Percentiles rank a stretch among this genome's conserved stretches.
These are phyloP conservation scores for Colletotrichum nymphaeae DNA, from an alignment of 2,329 filamentous ascomycete genomes.

Conservation along the genomic window DNA sequence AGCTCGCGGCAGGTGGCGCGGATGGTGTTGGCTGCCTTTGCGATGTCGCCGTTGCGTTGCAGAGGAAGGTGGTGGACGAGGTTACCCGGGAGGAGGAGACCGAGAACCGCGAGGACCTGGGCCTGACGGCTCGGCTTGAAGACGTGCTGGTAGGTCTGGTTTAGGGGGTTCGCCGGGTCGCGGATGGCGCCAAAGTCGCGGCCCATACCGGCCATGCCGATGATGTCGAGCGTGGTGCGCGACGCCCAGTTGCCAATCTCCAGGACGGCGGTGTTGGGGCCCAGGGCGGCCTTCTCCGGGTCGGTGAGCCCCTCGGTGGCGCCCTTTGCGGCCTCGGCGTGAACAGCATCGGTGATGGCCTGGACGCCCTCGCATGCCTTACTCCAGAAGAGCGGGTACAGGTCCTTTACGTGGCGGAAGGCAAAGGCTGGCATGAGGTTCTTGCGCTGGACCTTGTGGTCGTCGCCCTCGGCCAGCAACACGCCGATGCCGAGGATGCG, in stretches of 20 bases:
- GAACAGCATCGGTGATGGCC: constrained; percentile 63
- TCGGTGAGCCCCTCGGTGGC: constrained; percentile 42
- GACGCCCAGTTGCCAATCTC: constrained; percentile 71
- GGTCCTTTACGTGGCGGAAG: constrained; percentile 86
- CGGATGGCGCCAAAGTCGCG: constrained; percentile 75
- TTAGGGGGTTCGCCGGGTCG: constrained; percentile 70
- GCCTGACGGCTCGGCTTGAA: constrained; percentile 65
- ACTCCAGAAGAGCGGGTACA: constrained; percentile 86
- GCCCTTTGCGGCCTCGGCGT: constrained; percentile 43
- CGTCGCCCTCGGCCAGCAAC: constrained; percentile 88
- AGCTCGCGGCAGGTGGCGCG: constrained; percentile 75
- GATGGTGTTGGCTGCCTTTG: constrained; percentile 67
- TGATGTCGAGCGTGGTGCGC: constrained; percentile 79
- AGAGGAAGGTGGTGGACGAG: constrained; percentile 74
- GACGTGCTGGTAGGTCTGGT: constrained; percentile 64
- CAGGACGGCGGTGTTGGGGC: constrained; percentile 54
- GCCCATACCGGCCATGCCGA: constrained; percentile 78
- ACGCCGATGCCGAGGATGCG: constrained; percentile 77
- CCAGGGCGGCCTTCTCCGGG: constrained; percentile 38
- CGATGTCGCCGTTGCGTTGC: constrained; percentile 75
- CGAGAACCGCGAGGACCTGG: constrained; percentile 67
- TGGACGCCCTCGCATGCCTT: constrained; percentile 77
- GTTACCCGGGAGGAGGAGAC: constrained; percentile 71
- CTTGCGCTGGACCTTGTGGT: constrained; percentile 85
- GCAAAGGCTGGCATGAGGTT: constrained; percentile 85